phyloP scores from a whole-genome alignment of 140 eudicot genomes.

The Anethum foeniculum region DNA sequence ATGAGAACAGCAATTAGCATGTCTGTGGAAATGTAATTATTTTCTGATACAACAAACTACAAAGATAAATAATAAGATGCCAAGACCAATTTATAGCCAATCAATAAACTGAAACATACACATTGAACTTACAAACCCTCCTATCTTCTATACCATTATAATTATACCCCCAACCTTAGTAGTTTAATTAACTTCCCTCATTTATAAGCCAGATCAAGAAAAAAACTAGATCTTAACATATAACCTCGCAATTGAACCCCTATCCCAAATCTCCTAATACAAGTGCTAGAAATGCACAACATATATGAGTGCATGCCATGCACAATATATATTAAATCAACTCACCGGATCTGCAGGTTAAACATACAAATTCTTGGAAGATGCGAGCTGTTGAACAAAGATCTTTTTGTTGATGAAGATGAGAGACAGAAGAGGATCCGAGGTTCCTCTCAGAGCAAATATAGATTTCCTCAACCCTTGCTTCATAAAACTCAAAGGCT shows the following conservation, averaged over 20 bases:
- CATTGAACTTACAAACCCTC: conserved; percentile 14
- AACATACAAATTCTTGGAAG: conserved; percentile 20
- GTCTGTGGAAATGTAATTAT: not conserved
- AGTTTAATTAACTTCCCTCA: not conserved
- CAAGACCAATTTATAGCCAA: not conserved
- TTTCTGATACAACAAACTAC: not conserved
- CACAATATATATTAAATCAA: conserved; percentile 21
- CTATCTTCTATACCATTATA: conserved; percentile 18
- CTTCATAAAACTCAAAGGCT: conserved; percentile 30
- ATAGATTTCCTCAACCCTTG: conserved; percentile 34
- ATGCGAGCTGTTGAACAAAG: not conserved
- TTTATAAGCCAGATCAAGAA: not conserved
- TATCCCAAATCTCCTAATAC: conserved; percentile 18
- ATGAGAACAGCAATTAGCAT: not conserved
- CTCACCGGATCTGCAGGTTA: conserved; percentile 24
- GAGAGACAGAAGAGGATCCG: conserved; percentile 60
- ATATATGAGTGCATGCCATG: conserved; percentile 11
- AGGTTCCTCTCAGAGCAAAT: conserved; percentile 96
- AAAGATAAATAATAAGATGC: conserved; percentile 2
- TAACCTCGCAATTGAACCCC: conserved; percentile 19
- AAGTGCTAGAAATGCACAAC: conserved; percentile 4
- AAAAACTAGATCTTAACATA: not conserved
- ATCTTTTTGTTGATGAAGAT: conserved; percentile 14
- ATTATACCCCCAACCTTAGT: conserved; percentile 2
- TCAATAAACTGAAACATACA: not conserved